phyloP scores from a whole-genome alignment of 75 land plant genomes.

The Cryptomeria japonica region DNA sequence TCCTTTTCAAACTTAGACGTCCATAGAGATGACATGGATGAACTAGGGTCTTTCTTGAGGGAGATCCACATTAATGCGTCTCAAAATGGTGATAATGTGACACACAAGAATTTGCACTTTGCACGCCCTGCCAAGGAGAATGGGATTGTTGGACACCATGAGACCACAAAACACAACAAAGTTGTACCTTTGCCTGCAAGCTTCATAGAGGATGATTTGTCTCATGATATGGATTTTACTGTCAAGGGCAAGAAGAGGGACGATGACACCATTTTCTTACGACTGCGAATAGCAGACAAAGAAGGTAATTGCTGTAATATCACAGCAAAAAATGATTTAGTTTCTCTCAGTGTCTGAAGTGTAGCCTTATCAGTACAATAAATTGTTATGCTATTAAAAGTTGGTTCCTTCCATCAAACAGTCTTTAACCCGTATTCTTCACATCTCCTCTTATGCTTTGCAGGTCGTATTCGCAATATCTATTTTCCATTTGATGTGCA shows the following conservation, averaged over 20 bases:
- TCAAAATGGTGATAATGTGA: not conserved
- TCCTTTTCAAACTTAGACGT: slow-evolving; percentile 19
- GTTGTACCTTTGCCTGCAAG: not conserved
- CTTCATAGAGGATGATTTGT: slow-evolving; percentile 10
- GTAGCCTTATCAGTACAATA: not conserved
- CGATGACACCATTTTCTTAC: slow-evolving; percentile 71
- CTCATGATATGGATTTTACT: slow-evolving; percentile 45
- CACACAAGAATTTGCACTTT: not conserved
- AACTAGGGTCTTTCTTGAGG: slow-evolving; percentile 19
- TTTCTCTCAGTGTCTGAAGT: not conserved
- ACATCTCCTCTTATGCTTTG: not conserved
- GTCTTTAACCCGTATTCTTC: not conserved
- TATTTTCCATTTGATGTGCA: slow-evolving; percentile 72
- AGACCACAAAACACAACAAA: not conserved
- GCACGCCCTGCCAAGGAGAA: not conserved
- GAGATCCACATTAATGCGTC: slow-evolving; percentile 15
- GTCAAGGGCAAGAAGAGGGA: slow-evolving; percentile 83
- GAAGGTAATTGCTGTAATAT: slow-evolving; percentile 49
- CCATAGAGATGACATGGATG: slow-evolving; percentile 16
- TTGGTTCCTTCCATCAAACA: not conserved
- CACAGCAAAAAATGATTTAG: not conserved
- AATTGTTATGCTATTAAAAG: not conserved
- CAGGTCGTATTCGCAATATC: slow-evolving; percentile 66
- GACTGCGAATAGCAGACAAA: slow-evolving; percentile 83
- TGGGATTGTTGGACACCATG: not conserved